Evolutionary conservation across 1,139 yeast species (phyloP), one percentile per base, ranked within the genome.

Genomic region (Taiozyma onychis): DNA sequence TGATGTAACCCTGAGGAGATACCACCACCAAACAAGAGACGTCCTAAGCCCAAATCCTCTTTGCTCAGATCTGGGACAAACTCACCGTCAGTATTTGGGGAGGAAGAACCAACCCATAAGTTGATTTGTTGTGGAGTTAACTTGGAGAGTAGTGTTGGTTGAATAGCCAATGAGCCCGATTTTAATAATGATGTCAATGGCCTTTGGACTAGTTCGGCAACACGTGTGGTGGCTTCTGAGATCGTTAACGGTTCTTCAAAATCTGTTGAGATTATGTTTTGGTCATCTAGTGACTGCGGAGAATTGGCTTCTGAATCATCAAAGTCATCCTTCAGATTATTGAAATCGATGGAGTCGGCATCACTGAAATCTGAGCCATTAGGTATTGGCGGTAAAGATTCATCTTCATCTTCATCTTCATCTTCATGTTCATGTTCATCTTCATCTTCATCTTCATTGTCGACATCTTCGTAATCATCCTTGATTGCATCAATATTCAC

Each of bases 1-100:
- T 85, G 93, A 59, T 85, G 93, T n/a, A 85, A 67, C 0, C 93
- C 93, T 0, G 90, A 82, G 0, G 89, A 83, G 0, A 82, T 72
- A 1, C 85, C 86, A 1, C 65, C 66, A 1, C 77, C 75, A 1
- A 86, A 82, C 2, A 82, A 64, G 24, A 68, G 68, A 55, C 77
- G 76, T 0, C 85, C 87, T 2, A 81, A 57, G 0, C 79, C 79
- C 21, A 68, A 63, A 37, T 70, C 67, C 1, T 59, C 46, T 10
- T 63, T 53, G 1, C 54, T 44, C 2, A 58, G 53, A 8, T 67
- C 63, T 18, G 63, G 46, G 10, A 47, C 28, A 27, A 61, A 57
- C 2, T 55, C 46, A 9, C 55, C 54, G 2, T 49, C 45, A 30
- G 54, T 51, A 2, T 50, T 46, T 2, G 66, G 46, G 13, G 58